phyloP scores from a whole-genome alignment of 306 rosid genomes.

The Medicago ruthenica region DNA sequence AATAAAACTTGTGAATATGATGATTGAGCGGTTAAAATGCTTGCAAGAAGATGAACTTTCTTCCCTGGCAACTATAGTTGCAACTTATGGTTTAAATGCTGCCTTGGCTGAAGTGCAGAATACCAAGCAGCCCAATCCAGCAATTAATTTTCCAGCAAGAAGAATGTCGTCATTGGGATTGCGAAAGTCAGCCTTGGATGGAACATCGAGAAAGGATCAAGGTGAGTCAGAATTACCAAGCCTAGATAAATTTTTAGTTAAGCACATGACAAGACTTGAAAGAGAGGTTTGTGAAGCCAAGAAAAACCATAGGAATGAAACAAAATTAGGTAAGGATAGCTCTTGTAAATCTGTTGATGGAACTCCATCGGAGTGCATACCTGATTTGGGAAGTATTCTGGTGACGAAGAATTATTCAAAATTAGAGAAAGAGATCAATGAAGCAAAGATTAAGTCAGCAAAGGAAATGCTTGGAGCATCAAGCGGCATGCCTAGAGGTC shows the following conservation, averaged over 20 bases:
- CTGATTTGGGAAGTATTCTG: slow-evolving; percentile 63
- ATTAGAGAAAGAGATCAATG: slow-evolving; percentile 57
- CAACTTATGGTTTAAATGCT: slow-evolving; percentile 89
- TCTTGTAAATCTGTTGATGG: slow-evolving; percentile 42
- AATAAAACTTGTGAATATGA: slow-evolving; percentile 68
- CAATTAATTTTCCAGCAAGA: slow-evolving; percentile 47
- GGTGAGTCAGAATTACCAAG: slow-evolving; percentile 72
- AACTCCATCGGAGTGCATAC: slow-evolving; percentile 47
- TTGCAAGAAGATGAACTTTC: slow-evolving; percentile 88
- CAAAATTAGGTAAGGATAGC: slow-evolving; percentile 44
- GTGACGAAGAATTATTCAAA: slow-evolving; percentile 55
- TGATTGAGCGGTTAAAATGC: slow-evolving; percentile 82
- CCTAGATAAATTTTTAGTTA: slow-evolving; percentile 85
- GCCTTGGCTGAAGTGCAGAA: slow-evolving; percentile 77
- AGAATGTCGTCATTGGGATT: slow-evolving; percentile 56
- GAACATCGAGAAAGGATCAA: slow-evolving; percentile 57
- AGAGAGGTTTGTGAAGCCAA: slow-evolving; percentile 87
- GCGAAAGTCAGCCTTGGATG: slow-evolving; percentile 51
- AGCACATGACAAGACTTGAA: slow-evolving; percentile 85
- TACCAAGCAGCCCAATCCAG: slow-evolving; percentile 56
- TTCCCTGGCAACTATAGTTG: slow-evolving; percentile 92
- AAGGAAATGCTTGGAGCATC: slow-evolving; percentile 44
- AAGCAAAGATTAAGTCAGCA: slow-evolving; percentile 48
- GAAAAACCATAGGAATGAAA: slow-evolving; percentile 54
- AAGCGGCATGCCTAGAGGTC: slow-evolving; percentile 34